phyloP scores from a whole-genome alignment of 2,329 filamentous ascomycete genomes.

The Pseudovirgaria hyperparasitica region DNA sequence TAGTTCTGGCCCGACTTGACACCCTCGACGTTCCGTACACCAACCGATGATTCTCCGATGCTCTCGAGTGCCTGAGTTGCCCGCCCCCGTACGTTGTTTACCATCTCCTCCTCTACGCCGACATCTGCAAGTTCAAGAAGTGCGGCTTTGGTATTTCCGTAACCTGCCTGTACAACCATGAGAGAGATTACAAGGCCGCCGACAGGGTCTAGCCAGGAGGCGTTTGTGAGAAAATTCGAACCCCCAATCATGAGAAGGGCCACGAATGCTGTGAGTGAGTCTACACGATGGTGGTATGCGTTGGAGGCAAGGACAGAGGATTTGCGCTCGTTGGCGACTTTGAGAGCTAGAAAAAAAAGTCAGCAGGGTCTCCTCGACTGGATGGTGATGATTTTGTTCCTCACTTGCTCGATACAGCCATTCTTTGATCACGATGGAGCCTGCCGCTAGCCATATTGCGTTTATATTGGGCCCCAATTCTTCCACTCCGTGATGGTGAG shows the following conservation, averaged over 20 bases:
- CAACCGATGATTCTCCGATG: conserved; percentile 35
- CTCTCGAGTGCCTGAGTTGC: conserved; percentile 24
- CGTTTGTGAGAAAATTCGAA: conserved; percentile 73
- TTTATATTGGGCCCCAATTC: conserved; percentile 70
- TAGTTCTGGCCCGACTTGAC: conserved; percentile 97
- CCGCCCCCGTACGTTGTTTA: conserved; percentile 55
- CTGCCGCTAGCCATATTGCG: conserved; percentile 85
- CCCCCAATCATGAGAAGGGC: conserved; percentile 81
- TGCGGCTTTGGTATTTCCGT: conserved; percentile 69
- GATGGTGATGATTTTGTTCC: conserved; percentile 3
- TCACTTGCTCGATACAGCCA: conserved; percentile 93
- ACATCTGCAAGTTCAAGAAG: conserved; percentile 86
- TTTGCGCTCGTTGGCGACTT: conserved; percentile 84
- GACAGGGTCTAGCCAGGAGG: conserved; percentile 87
- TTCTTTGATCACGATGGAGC: conserved; percentile 85
- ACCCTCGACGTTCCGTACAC: conserved; percentile 69
- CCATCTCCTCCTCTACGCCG: conserved; percentile 75
- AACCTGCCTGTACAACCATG: conserved; percentile 85
- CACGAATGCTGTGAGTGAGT: conserved; percentile 89
- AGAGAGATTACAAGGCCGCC: conserved; percentile 85
- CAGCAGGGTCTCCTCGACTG: conserved; percentile 10
- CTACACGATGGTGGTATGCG: conserved; percentile 89
- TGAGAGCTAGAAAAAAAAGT: conserved; percentile 57
- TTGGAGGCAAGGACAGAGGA: conserved; percentile 94
- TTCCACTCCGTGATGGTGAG: conserved; percentile 49